Evolutionary conservation across 2,329 filamentous ascomycete genomes (phyloP), one percentile per base, ranked within the genome.

Genomic region (Talaromyces pinophilus): DNA sequence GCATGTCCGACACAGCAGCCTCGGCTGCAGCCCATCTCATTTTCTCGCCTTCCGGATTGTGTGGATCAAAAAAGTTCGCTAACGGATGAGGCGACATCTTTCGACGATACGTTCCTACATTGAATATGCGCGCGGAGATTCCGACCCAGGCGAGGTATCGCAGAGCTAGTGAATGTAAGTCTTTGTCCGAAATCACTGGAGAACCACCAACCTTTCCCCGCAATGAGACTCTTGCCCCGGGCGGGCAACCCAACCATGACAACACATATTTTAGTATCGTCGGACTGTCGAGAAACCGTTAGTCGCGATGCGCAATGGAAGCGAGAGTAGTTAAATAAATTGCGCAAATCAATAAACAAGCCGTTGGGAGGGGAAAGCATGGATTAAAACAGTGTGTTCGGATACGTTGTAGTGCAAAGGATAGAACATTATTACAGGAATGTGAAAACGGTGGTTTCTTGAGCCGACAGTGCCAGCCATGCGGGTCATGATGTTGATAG

Each of bases 211-310:
- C 93, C 93, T 87, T 97, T 97, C 76, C 96, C 93, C 72, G 95
- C 94, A 77, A 99, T 98, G 79, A 97, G 88, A 82, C 92, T 97
- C 86, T 99, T 99, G 75, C 95, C 95, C 72, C 95, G 86, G 68
- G 95, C 95, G 64, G 95, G 95, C 77, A 99, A 85, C 71, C 95
- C 95, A 68, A 99, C 95, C 95, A 99, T 98, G 74, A 99, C 93
- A 70, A 99, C 93, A 80, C 94, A 98, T 82, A 99, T 96, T 79
- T 92, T 92, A 68, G 92, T 94, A 80, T 97, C 93, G 84, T 98
- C 94, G 73, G 91, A 92, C 92, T 96, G 90, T 70, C 19, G 10
- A 57, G n/a, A 40, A 57, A 57, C 10, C 5, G 54, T 48, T 46
- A 63, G 42, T 54, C 30, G 35, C 28, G n/a, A 40, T 46, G 50